phyloP scores from a whole-genome alignment of 164 flowering plant species.

The Vitis rotundifolia region DNA sequence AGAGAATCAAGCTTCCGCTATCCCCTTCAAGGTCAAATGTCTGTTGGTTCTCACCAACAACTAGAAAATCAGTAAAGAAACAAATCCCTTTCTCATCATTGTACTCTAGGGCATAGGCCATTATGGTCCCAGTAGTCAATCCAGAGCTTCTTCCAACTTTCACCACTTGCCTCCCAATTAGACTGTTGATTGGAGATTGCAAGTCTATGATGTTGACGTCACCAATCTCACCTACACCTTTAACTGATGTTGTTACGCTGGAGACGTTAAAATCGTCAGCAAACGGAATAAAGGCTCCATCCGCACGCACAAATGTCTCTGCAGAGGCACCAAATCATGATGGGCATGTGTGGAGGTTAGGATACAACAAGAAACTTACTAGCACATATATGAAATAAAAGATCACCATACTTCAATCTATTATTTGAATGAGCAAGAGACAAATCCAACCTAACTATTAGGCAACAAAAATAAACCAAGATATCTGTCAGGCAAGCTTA shows the following conservation, averaged over 20 bases:
- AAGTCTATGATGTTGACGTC: slow-evolving; percentile 70
- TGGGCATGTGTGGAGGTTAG: slow-evolving; percentile 27
- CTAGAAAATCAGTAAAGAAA: slow-evolving; percentile 91
- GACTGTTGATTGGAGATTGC: slow-evolving; percentile 73
- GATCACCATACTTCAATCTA: neutral
- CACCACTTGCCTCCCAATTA: slow-evolving; percentile 81
- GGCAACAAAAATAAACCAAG: too few species aligned
- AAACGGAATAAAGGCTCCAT: slow-evolving; percentile 94
- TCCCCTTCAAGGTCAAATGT: slow-evolving; percentile 96
- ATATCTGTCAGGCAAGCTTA: too few species aligned
- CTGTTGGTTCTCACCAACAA: slow-evolving; percentile 92
- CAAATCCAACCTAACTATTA: neutral
- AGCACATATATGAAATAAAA: neutral
- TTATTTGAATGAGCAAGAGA: neutral
- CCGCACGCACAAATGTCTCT: slow-evolving; percentile 97
- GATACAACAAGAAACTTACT: slow-evolving; percentile 12
- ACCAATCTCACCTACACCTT: slow-evolving; percentile 84
- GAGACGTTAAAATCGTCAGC: slow-evolving; percentile 73
- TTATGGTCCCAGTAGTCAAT: slow-evolving; percentile 80
- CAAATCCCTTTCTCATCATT: slow-evolving; percentile 95
- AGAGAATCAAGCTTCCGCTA: slow-evolving; percentile 89
- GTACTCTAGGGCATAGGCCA: slow-evolving; percentile 93
- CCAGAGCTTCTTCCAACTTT: slow-evolving; percentile 99
- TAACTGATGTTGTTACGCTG: slow-evolving; percentile 65
- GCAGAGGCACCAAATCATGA: slow-evolving; percentile 30